Percentiles rank a stretch among this genome's conserved stretches.
Evolutionary conservation across 2,329 filamentous ascomycete species (phyloP).

Genomic region (Didymella segeticola): DNA sequence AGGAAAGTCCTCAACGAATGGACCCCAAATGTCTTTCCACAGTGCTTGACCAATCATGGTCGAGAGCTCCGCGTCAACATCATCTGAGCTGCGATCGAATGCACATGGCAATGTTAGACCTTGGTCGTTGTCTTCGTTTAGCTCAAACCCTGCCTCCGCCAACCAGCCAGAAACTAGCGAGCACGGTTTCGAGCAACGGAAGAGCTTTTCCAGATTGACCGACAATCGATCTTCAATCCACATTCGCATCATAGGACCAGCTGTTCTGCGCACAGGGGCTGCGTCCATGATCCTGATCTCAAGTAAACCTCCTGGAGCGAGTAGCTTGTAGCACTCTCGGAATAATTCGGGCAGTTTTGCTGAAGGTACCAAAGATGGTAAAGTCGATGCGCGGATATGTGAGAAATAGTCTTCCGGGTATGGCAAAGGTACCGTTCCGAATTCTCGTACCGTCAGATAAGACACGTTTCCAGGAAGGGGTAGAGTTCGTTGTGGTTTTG

Average conservation of each 20-base stretch:
- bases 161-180: conserved; percentile 67
- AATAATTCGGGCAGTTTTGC: conserved; percentile 65
- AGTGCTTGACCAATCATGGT: conserved; percentile 44
- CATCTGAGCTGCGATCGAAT: conserved; percentile 23
- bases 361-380: conserved; percentile 64
- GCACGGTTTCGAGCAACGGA: conserved; percentile 66
- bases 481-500: conserved; percentile 40
- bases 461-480: conserved; percentile 43
- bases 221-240: conserved; percentile 70
- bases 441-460: conserved; percentile 40
- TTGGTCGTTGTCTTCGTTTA: conserved; percentile 31
- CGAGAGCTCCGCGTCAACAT: conserved; percentile 42
- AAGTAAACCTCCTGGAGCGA: conserved; percentile 63
- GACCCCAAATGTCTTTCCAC: conserved; percentile 50
- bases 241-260: conserved; percentile 63
- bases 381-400: conserved; percentile 53
- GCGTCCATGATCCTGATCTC: conserved; percentile 70
- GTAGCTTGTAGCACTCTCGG: conserved; percentile 62
- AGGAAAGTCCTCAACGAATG: conserved; percentile 41
- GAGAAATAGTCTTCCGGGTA: conserved; percentile 44
- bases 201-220: conserved; percentile 64
- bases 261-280: conserved; percentile 61
- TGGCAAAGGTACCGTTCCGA: conserved; percentile 59
- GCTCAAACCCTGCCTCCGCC: conserved; percentile 58
- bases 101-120: conserved; percentile 42